phyloP scores from a whole-genome alignment of 768 basidiomycete species.

The Pleurotus pulmonarius region DNA sequence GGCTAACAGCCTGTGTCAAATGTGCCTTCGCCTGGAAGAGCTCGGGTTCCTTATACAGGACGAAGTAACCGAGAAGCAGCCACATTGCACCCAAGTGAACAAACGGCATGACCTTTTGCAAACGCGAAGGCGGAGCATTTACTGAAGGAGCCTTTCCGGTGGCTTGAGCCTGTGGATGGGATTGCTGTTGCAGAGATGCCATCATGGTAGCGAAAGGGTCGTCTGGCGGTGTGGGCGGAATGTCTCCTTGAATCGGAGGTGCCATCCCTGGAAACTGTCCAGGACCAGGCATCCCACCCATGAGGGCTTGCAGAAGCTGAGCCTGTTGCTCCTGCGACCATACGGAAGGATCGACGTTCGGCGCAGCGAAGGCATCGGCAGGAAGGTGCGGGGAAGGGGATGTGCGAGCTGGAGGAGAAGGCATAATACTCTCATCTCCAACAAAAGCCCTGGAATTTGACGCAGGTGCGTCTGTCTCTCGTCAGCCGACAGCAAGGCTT shows the following conservation, averaged over 20 bases:
- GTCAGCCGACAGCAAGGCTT: slow-evolving; percentile 4
- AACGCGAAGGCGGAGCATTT: slow-evolving; percentile 29
- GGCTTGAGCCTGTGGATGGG: not conserved
- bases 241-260: slow-evolving; percentile 22
- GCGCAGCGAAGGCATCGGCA: slow-evolving; percentile 13
- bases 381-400: slow-evolving; percentile 26
- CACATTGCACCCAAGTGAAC: slow-evolving; percentile 65
- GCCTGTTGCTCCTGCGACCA: slow-evolving; percentile 71
- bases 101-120: slow-evolving; percentile 63
- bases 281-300: slow-evolving; percentile 30
- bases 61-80: slow-evolving; percentile 63
- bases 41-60: slow-evolving; percentile 61
- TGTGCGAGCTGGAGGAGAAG: slow-evolving; percentile 25
- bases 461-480: not conserved
- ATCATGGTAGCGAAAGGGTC: slow-evolving; percentile 47
- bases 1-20: slow-evolving; percentile 25
- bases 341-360: slow-evolving; percentile 47
- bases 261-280: slow-evolving; percentile 19
- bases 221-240: slow-evolving; percentile 14
- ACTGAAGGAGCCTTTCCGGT: slow-evolving; percentile 23
- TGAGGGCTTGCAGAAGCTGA: slow-evolving; percentile 65
- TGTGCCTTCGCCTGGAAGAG: slow-evolving; percentile 32
- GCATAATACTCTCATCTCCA: slow-evolving; percentile 44
- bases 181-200: slow-evolving; percentile 13
- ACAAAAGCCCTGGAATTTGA: slow-evolving; percentile 29